Base-by-base conservation (phyloP, 768 basidiomycete genomes). In the Trametes coccinea region DNA sequence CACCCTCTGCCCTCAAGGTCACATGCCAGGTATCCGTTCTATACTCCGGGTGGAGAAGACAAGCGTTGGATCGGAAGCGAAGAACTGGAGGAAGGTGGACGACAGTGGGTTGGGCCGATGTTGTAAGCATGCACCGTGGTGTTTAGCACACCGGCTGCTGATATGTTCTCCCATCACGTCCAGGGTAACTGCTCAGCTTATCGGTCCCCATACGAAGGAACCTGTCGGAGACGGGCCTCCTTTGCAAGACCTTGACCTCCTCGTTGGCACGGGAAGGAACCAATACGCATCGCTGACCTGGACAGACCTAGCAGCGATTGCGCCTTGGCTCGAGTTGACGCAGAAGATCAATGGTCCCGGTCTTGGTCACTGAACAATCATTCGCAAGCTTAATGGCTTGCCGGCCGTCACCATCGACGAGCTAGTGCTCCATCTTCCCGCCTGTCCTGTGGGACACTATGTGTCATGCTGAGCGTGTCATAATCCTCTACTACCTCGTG, bases 261-360 rank as follows among this genome's bases (percentile, higher is more conserved):
- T 83, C 29, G 69, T 75, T 22, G 82, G 79, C 14, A 69, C 78
- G 3, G 79, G 82, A 51, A 76, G 84, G 44, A 77, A 76, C 16
- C 88, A 86, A 51, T 92, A 86, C 70, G 84, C 83, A 6, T 90
- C 89, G 10, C 85, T 93, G 61, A 81, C 80, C 0, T 88, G 85
- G 84, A 75, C 76, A 17, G 92, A 93, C 70, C 74, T 93, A 41
- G 79, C 79, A 70, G 80, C 84, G 34, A 83, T 92, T 59, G 88
- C 91, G 41, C 92, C 90, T 3, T 93, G 92, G 92, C 82, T 93
- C 77, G 81, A 86, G 57, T 79, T 90, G 59, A 81, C 84, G 33
- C 85, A 79, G 68, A 82, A 78, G 68, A 86, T 92, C 62, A 79
- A 85, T 59, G 92, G 91, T 1, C 80, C 82, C 52, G 89, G 90